Evolutionary conservation across 116 monocot species (phyloP).

Genomic region (Posidonia oceanica): DNA sequence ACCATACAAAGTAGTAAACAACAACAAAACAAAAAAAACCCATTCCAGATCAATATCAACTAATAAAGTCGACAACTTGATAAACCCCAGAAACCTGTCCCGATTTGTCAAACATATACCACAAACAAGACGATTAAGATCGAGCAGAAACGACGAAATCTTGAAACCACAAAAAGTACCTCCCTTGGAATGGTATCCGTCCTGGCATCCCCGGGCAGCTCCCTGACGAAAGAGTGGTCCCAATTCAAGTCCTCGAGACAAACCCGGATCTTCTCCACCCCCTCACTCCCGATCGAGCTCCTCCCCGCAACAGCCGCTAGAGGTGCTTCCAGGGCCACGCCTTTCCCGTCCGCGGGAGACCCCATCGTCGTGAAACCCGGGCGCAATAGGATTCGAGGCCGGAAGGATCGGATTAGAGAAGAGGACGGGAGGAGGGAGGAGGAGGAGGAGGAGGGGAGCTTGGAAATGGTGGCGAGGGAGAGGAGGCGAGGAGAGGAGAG

Average conservation of each 20-base stretch:
- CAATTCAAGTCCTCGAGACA: slow-evolving; percentile 79
- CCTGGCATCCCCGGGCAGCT: slow-evolving; percentile 84
- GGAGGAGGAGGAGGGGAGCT: not conserved
- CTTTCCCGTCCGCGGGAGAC: no score
- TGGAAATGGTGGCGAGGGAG: not conserved
- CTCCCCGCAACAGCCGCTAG: not conserved
- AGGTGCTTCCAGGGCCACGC: not conserved
- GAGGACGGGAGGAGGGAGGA: not conserved
- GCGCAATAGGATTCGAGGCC: not conserved
- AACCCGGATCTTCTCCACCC: not conserved
- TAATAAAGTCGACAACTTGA: no score
- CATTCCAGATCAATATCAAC: no score
- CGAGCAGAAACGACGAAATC: not conserved
- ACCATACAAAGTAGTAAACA: no score
- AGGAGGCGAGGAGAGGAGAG: not conserved
- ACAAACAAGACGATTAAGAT: no score
- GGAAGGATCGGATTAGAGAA: not conserved
- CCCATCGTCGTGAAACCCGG: no score
- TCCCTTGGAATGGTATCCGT: slow-evolving; percentile 60
- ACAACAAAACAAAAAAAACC: no score
- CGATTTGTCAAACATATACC: no score
- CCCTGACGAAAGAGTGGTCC: slow-evolving; percentile 90
- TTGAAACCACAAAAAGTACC: slow-evolving; percentile 17
- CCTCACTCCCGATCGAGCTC: not conserved
- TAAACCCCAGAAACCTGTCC: no score